A percentile compares a stretch with the other conserved stretches of the same genome.
Conservation (phyloP, 805 yeast species). For the Saccharomycopsis sp. region DNA sequence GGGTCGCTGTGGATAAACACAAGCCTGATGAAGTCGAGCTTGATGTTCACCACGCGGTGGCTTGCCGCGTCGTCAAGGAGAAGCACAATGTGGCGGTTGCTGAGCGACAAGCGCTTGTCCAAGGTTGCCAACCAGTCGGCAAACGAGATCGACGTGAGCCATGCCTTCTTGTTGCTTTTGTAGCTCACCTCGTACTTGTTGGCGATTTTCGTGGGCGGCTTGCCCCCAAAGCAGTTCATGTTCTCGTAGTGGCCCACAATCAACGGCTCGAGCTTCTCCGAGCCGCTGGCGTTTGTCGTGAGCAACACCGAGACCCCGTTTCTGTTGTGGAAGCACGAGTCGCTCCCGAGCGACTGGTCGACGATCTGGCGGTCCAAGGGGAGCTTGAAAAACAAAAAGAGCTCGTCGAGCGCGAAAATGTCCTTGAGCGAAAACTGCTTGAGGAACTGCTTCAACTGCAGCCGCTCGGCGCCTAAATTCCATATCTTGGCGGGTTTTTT, state of each 20-base stretch:
- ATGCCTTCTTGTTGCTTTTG: slow-evolving; percentile 53
- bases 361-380: slow-evolving; percentile 53
- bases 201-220: slow-evolving; percentile 39
- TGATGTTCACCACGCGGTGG: slow-evolving; percentile 50
- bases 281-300: slow-evolving; percentile 56
- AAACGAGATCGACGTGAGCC: slow-evolving; percentile 57
- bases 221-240: slow-evolving; percentile 35
- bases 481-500: slow-evolving; percentile 47
- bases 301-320: slow-evolving; percentile 50
- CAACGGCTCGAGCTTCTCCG: slow-evolving; percentile 54
- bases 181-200: slow-evolving; percentile 46
- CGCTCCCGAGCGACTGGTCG: slow-evolving; percentile 27
- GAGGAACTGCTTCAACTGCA: slow-evolving; percentile 40
- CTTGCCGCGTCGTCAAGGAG: slow-evolving; percentile 56
- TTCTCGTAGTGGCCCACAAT: slow-evolving; percentile 54
- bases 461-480: slow-evolving; percentile 49
- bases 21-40: slow-evolving; percentile 30
- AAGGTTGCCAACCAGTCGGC: slow-evolving; percentile 55
- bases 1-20: slow-evolving; percentile 15
- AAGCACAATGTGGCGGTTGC: slow-evolving; percentile 45
- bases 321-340: slow-evolving; percentile 22
- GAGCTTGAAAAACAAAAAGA: slow-evolving; percentile 50
- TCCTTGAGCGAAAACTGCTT: slow-evolving; percentile 42
- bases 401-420: slow-evolving; percentile 54
- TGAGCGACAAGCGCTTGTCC: slow-evolving; percentile 48